These are phyloP conservation scores for Daldinia caldariorum DNA, from an alignment of 495 filamentous ascomycete genomes.

Conservation along the genomic window DNA sequence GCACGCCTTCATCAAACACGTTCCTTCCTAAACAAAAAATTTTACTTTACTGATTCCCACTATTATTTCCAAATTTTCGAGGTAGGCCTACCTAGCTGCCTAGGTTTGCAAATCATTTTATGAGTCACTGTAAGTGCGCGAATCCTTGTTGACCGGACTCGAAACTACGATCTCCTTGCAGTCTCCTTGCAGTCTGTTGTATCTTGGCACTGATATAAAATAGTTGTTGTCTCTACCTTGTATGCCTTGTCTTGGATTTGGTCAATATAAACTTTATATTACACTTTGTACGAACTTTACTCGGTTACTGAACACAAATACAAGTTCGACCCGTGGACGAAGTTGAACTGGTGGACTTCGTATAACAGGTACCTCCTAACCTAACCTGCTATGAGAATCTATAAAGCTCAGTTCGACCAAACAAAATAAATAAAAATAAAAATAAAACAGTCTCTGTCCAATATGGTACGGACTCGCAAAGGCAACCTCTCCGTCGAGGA, in stretches of 20 bases:
- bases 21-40: constrained; percentile 6
- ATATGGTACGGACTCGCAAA: constrained; percentile 33
- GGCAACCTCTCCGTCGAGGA: constrained; percentile 49
- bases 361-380: no score
- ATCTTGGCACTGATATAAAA: constrained; percentile 38
- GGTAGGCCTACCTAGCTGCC: neutral
- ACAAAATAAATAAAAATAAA: no score
- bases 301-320: neutral
- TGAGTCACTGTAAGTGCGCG: neutral
- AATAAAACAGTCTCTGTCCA: constrained; percentile 7
- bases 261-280: neutral
- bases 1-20: constrained; percentile 23
- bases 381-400: constrained; percentile 18
- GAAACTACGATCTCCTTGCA: neutral
- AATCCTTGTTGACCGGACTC: constrained; percentile 7
- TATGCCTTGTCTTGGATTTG: constrained; percentile 17
- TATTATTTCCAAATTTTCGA: neutral
- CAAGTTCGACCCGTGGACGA: neutral
- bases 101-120: neutral
- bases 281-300: neutral
- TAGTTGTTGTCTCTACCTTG: neutral
- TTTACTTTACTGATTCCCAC: constrained; percentile 3
- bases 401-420: constrained; percentile 9
- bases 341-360: constrained; percentile 8
- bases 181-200: no score